Percentiles rank a stretch among this genome's conserved stretches.
phyloP scores from a whole-genome alignment of 768 basidiomycete genomes.

The Sistotremastrum suecicum region DNA sequence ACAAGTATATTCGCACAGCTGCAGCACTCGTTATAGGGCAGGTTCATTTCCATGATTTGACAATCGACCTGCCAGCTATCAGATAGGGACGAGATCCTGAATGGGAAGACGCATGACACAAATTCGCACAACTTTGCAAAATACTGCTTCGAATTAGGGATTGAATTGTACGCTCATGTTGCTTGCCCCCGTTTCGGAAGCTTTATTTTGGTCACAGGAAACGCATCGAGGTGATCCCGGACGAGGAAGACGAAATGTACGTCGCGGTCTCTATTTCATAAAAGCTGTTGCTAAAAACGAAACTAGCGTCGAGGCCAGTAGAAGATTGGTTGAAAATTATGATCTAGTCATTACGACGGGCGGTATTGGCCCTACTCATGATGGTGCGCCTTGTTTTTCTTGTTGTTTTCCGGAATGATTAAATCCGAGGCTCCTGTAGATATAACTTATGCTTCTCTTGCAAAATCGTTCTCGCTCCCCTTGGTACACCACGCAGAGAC shows the following conservation, averaged over 20 bases:
- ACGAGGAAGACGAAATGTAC: constrained; percentile 83
- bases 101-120: constrained; percentile 76
- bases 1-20: constrained; percentile 56
- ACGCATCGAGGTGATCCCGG: constrained; percentile 82
- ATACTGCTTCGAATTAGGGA: constrained; percentile 79
- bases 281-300: constrained; percentile 1
- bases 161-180: constrained; percentile 43
- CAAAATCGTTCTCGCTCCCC: constrained; percentile 56
- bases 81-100: constrained; percentile 76
- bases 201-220: constrained; percentile 35
- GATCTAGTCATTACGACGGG: constrained; percentile 88
- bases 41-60: constrained; percentile 7
- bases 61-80: background rate
- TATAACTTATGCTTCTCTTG: constrained; percentile 82
- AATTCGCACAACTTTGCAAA: constrained; percentile 82
- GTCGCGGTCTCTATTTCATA: constrained; percentile 11
- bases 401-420: background rate
- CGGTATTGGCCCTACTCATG: constrained; percentile 86
- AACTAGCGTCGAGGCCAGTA: constrained; percentile 67
- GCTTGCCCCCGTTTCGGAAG: constrained; percentile 7
- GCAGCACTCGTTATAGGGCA: constrained; percentile 69
- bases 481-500: constrained; percentile 71
- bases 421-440: constrained; percentile 25
- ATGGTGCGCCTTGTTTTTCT: constrained; percentile 35
- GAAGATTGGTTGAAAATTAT: constrained; percentile 64